Conservation (phyloP, 768 basidiomycete species). For the Tylopilus vinaceipallidus region DNA sequence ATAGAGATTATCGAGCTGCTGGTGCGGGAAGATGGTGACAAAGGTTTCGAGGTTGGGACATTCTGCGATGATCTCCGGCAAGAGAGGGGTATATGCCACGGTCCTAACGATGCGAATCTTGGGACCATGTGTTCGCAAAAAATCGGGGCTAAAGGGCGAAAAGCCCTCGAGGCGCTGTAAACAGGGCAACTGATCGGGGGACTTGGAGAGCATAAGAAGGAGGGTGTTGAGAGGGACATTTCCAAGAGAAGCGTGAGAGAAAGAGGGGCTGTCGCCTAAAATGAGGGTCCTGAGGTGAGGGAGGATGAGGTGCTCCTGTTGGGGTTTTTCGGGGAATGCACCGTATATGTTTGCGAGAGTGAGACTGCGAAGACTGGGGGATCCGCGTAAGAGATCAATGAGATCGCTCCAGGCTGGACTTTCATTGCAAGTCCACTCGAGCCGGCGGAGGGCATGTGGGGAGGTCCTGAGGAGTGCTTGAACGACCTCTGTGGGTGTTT, state of each 20-base stretch:
- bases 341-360: constrained; percentile 41
- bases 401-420: constrained; percentile 41
- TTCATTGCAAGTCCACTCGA: constrained; percentile 48
- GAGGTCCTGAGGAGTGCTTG: constrained; percentile 33
- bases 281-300: constrained; percentile 42
- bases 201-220: constrained; percentile 35
- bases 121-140: constrained; percentile 40
- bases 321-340: constrained; percentile 22
- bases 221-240: constrained; percentile 41
- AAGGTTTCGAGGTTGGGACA: constrained; percentile 44
- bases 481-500: constrained; percentile 35
- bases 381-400: constrained; percentile 33
- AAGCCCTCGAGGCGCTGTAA: constrained; percentile 43
- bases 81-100: constrained; percentile 33
- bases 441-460: constrained; percentile 36
- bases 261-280: constrained; percentile 35
- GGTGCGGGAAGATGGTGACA: constrained; percentile 37
- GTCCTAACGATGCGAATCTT: constrained; percentile 43
- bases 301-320: constrained; percentile 28
- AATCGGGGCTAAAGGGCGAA: constrained; percentile 41
- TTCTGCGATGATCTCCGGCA: constrained; percentile 36
- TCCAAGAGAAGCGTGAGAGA: constrained; percentile 33
- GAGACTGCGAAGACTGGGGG: constrained; percentile 39
- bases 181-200: constrained; percentile 36
- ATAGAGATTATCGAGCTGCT: constrained; percentile 33